These are phyloP conservation scores for Lobosporangium transversale DNA, from an alignment of 192 early-diverging fungal species.

Conservation along the genomic window DNA sequence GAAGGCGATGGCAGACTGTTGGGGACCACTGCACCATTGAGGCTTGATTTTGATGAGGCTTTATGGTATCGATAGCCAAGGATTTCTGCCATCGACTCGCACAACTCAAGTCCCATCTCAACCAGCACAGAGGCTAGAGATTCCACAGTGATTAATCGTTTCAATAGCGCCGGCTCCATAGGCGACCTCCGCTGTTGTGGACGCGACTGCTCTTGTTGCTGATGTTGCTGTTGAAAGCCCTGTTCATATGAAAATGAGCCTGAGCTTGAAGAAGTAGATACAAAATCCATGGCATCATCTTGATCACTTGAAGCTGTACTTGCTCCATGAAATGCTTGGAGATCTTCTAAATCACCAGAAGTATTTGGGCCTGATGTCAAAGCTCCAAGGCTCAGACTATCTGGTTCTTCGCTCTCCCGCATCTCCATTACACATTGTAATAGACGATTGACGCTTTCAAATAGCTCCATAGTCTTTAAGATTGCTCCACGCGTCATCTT, in stretches of 20 bases:
- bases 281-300: slow-evolving; percentile 41
- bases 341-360: slow-evolving; percentile 8
- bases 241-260: not conserved
- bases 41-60: not conserved
- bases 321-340: not conserved
- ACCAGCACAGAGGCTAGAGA: slow-evolving; percentile 31
- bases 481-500: slow-evolving; percentile 16
- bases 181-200: slow-evolving; percentile 13
- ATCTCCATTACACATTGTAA: slow-evolving; percentile 50
- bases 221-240: not conserved
- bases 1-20: not conserved
- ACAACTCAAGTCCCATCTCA: slow-evolving; percentile 45
- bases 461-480: slow-evolving; percentile 44
- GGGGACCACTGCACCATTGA: not conserved
- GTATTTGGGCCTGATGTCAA: not conserved
- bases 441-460: slow-evolving; percentile 24
- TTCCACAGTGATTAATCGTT: slow-evolving; percentile 36
- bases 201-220: not conserved
- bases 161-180: slow-evolving; percentile 8
- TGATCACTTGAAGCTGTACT: slow-evolving; percentile 38
- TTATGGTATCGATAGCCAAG: slow-evolving; percentile 20
- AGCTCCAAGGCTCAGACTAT: not conserved
- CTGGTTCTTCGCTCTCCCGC: slow-evolving; percentile 32
- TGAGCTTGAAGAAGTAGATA: slow-evolving; percentile 4
- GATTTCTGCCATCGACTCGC: slow-evolving; percentile 35